Conservation (phyloP, 1,284 basidiomycete species). For the Pseudozyma sp. region DNA sequence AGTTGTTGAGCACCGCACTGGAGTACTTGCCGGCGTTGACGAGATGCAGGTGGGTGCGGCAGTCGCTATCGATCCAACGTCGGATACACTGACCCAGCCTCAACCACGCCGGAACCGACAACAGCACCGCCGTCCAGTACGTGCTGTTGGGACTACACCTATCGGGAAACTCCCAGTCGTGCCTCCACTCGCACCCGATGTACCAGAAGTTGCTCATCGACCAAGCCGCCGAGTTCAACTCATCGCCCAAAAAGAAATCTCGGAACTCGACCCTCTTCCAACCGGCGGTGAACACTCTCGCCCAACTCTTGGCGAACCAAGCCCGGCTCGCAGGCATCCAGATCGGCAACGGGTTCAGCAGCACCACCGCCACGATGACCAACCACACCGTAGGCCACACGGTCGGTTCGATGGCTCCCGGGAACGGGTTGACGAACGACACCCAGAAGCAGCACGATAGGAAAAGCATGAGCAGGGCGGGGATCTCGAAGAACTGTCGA, state of each 20-base stretch:
- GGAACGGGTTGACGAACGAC: constrained; percentile 75
- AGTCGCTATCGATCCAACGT: constrained; percentile 81
- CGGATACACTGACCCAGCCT: constrained; percentile 87
- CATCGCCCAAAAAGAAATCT: constrained; percentile 69
- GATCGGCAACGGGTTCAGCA: constrained; percentile 83
- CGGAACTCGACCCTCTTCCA: constrained; percentile 70
- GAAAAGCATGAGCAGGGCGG: constrained; percentile 80
- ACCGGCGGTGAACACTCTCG: constrained; percentile 76
- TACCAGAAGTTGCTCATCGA: constrained; percentile 72
- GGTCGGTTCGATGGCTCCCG: constrained; percentile 57
- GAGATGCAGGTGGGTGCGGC: constrained; percentile 77
- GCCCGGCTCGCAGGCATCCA: constrained; percentile 77
- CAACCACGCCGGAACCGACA: constrained; percentile 77
- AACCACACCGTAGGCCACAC: constrained; percentile 90
- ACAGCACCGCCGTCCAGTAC: constrained; percentile 70
- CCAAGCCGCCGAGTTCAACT: constrained; percentile 68
- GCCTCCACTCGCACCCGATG: constrained; percentile 76
- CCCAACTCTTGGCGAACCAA: constrained; percentile 80
- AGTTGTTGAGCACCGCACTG: constrained; percentile 60
- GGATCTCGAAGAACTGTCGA: constrained; percentile 85
- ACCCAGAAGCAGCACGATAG: constrained; percentile 87
- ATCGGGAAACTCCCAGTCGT: constrained; percentile 48
- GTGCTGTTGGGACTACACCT: constrained; percentile 57
- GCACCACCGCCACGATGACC: constrained; percentile 74
- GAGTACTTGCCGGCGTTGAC: constrained; percentile 77